Conservation (phyloP, 2,329 filamentous ascomycete genomes). For the Aspergillus sp. region DNA sequence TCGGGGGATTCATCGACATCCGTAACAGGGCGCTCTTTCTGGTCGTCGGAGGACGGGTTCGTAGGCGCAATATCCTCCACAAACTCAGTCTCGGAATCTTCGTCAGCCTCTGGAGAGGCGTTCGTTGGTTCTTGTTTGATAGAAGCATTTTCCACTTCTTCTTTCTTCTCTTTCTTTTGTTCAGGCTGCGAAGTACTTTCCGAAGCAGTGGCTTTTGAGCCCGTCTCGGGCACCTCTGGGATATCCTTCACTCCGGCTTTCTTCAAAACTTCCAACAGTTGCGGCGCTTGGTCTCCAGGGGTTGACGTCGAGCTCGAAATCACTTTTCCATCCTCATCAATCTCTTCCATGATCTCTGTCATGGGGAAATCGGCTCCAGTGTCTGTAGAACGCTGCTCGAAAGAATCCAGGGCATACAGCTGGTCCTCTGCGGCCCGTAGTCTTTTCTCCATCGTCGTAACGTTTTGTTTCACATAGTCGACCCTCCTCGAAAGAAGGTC, state of each 20-base stretch:
- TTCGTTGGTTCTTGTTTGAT: constrained; percentile 4
- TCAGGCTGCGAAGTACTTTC: neutral
- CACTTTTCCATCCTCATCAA: constrained; percentile 87
- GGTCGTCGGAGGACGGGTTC: constrained; percentile 15
- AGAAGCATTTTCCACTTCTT: neutral
- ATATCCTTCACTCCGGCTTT: constrained; percentile 67
- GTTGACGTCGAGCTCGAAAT: constrained; percentile 61
- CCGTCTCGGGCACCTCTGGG: constrained; percentile 15
- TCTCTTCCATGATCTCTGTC: constrained; percentile 85
- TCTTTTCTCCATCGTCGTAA: constrained; percentile 68
- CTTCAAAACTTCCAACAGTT: constrained; percentile 66
- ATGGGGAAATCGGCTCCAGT: constrained; percentile 67
- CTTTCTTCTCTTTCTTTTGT: neutral
- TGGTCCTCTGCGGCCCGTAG: constrained; percentile 62
- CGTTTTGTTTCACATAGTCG: constrained; percentile 85
- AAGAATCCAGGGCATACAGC: constrained; percentile 58
- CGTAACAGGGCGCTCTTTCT: constrained; percentile 47
- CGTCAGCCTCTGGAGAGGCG: constrained; percentile 1
- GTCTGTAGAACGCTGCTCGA: constrained; percentile 57
- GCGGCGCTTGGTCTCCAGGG: constrained; percentile 63
- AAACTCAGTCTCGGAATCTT: constrained; percentile 5
- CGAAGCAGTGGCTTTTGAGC: neutral
- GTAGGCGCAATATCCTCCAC: neutral
- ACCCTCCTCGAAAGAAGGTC: constrained; percentile 68
- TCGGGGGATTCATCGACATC: constrained; percentile 73